phyloP scores from a whole-genome alignment of 441 rosid species.

The Arabidopsis lyrata region DNA sequence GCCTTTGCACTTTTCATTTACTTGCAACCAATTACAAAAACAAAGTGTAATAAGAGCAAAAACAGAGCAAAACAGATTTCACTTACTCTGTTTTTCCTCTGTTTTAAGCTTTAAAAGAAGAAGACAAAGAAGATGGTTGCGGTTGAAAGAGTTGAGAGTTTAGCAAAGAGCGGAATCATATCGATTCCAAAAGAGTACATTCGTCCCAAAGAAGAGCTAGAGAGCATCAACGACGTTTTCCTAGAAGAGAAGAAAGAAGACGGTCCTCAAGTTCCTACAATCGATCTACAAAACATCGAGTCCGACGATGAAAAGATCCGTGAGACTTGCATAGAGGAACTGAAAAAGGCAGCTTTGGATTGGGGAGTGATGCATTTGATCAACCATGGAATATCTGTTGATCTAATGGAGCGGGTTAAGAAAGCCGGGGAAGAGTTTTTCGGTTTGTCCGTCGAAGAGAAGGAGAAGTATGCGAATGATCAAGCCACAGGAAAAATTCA shows the following conservation, averaged over 20 bases:
- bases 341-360: slow-evolving; percentile 65
- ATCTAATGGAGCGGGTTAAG: slow-evolving; percentile 68
- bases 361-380: slow-evolving; percentile 97
- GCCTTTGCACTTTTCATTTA: slow-evolving; percentile 17
- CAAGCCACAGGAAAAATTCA: slow-evolving; percentile 83
- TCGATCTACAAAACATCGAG: slow-evolving; percentile 68
- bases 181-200: slow-evolving; percentile 81
- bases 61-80: slow-evolving; percentile 16
- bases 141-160: slow-evolving; percentile 64
- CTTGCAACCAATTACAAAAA: slow-evolving; percentile 9
- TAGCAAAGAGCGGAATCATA: slow-evolving; percentile 73
- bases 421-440: slow-evolving; percentile 71
- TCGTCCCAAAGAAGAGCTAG: slow-evolving; percentile 78
- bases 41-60: neutral
- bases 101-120: neutral
- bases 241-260: slow-evolving; percentile 73
- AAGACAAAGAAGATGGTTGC: slow-evolving; percentile 36
- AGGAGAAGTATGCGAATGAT: slow-evolving; percentile 85
- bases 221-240: slow-evolving; percentile 68
- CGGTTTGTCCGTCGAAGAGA: slow-evolving; percentile 72
- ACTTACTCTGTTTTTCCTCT: slow-evolving; percentile 34
- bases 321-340: slow-evolving; percentile 57
- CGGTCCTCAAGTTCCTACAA: slow-evolving; percentile 84
- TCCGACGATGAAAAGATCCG: slow-evolving; percentile 57
- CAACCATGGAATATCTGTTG: slow-evolving; percentile 75